A percentile compares a stretch with the other conserved stretches of the same genome.
These are phyloP conservation scores for Lasiosphaeris hirsuta DNA, from an alignment of 495 filamentous ascomycete species.

Conservation along the genomic window DNA sequence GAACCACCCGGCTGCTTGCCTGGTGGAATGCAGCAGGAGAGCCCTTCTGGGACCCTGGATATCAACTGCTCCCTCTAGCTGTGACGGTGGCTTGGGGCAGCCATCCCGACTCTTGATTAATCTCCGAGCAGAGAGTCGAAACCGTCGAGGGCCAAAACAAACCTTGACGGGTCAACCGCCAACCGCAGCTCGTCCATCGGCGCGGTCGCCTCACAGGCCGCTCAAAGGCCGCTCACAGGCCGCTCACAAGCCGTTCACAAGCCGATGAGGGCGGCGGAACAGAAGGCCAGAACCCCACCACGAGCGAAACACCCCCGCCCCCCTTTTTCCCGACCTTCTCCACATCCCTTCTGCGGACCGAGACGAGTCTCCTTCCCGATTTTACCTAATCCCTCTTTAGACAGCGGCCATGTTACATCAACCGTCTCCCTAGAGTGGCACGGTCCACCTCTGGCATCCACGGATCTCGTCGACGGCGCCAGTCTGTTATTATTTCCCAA, in stretches of 20 bases:
- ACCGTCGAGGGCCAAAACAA: too few relatives aligned
- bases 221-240: too few relatives aligned
- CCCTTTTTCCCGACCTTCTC: background rate
- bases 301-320: background rate
- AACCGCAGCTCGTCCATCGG: background rate
- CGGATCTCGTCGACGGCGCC: background rate
- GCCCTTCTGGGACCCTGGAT: background rate
- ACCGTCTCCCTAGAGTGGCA: background rate
- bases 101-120: background rate
- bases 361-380: background rate
- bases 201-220: too few relatives aligned
- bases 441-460: background rate
- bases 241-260: too few relatives aligned
- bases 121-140: background rate
- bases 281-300: too few relatives aligned
- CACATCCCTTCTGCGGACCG: background rate
- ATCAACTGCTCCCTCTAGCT: background rate
- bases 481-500: background rate
- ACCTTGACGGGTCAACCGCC: too few relatives aligned
- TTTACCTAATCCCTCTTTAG: background rate
- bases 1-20: slow-evolving; percentile 9
- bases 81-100: slow-evolving; percentile 2
- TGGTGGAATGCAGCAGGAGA: slow-evolving; percentile 8
- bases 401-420: slow-evolving; percentile 8
- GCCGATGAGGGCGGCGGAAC: too few relatives aligned